Conservation (phyloP, 164 flowering plant species). For the Chimonanthus salicifolius region DNA sequence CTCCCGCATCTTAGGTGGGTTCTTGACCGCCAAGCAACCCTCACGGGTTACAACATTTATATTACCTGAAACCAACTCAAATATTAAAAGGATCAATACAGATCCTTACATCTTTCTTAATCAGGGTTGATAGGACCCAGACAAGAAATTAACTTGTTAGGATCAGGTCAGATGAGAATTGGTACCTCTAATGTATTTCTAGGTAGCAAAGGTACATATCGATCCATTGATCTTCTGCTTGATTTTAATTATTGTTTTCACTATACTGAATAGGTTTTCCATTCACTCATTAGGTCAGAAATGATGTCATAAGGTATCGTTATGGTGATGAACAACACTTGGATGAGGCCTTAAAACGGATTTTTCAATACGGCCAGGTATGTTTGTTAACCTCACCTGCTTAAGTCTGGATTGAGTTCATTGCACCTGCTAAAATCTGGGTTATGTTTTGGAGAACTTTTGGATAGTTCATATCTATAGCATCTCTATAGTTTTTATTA, state of each 20-base stretch:
- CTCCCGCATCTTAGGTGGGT: too few relatives aligned
- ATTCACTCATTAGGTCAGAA: conserved; percentile 53
- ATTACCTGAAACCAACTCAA: too few relatives aligned
- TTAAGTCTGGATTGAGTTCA: neutral
- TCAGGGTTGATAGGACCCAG: too few relatives aligned
- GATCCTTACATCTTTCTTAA: too few relatives aligned
- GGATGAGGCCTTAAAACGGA: conserved; percentile 91
- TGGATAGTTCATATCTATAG: neutral
- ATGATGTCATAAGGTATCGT: conserved; percentile 85
- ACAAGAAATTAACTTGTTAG: too few relatives aligned
- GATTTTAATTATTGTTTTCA: neutral
- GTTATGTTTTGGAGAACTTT: neutral
- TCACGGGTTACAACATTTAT: too few relatives aligned
- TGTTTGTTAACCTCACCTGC: neutral
- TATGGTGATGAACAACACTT: conserved; percentile 98
- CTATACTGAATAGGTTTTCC: conserved; percentile 4
- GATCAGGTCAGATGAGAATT: too few relatives aligned
- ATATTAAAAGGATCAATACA: too few relatives aligned
- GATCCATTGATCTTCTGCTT: too few relatives aligned
- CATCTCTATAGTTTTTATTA: neutral
- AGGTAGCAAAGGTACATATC: too few relatives aligned
- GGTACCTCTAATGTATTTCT: too few relatives aligned
- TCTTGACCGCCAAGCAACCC: too few relatives aligned
- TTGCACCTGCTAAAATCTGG: neutral
- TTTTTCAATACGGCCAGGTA: conserved; percentile 95